Percentiles rank a stretch among this genome's conserved stretches.
phyloP scores from a whole-genome alignment of 2,329 filamentous ascomycete species.

The Neonectria ditissima region DNA sequence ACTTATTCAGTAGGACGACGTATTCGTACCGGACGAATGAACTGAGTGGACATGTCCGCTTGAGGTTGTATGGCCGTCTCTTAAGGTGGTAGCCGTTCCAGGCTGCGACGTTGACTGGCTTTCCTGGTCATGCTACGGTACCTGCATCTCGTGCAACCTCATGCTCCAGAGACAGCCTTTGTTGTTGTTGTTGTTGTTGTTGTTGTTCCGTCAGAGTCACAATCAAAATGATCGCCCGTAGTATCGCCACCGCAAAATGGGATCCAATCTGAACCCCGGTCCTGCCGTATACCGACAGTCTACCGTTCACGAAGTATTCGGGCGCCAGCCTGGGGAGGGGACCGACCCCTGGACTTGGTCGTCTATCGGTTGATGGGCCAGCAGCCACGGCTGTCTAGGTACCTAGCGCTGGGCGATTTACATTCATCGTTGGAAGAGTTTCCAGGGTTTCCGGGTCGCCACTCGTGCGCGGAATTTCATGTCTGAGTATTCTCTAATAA shows the following conservation, averaged over 20 bases:
- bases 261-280: conserved; percentile 12
- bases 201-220: background rate
- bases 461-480: background rate
- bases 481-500: background rate
- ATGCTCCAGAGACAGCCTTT: no score
- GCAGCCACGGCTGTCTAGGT: conserved; percentile 21
- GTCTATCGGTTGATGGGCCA: conserved; percentile 37
- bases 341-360: conserved; percentile 23
- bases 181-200: background rate
- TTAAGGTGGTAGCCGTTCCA: no score
- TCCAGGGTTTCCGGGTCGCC: background rate
- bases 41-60: background rate
- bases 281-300: conserved; percentile 2
- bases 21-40: background rate
- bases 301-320: background rate
- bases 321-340: background rate
- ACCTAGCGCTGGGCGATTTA: conserved; percentile 3
- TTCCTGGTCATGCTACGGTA: background rate
- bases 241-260: conserved; percentile 12
- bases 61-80: no score
- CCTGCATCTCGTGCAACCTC: background rate
- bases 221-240: conserved; percentile 18
- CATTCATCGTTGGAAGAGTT: background rate
- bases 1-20: no score
- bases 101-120: no score